Conservation (phyloP, 2,329 filamentous ascomycete genomes). For the Daldinia eschscholtzii region DNA sequence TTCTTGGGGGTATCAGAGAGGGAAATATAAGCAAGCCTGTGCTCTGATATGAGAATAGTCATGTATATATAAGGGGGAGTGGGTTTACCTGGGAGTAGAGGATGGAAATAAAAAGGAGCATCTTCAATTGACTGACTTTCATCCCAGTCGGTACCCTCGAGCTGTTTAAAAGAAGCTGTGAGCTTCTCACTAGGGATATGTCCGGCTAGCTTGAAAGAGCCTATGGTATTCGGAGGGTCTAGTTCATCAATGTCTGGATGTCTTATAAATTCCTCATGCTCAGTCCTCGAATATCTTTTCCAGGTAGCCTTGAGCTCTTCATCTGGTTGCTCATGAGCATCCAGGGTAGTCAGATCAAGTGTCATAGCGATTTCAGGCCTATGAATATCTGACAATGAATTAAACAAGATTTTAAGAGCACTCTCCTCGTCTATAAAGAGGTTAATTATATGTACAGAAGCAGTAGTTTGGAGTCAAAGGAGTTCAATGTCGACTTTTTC, state of each 20-base stretch:
- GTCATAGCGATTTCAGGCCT: conserved; percentile 52
- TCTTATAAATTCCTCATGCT: conserved; percentile 62
- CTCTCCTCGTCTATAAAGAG: background rate
- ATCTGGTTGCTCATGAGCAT: conserved; percentile 84
- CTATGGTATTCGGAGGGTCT: conserved; percentile 53
- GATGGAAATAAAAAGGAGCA: conserved; percentile 71
- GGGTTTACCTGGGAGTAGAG: conserved; percentile 74
- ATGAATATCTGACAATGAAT: background rate
- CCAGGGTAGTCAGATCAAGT: conserved; percentile 65
- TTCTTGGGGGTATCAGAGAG: conserved; percentile 74
- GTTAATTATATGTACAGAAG: no score
- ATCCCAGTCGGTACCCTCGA: conserved; percentile 54
- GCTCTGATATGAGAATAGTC: conserved; percentile 5
- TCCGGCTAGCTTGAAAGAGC: conserved; percentile 61
- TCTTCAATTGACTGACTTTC: conserved; percentile 53
- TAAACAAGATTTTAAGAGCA: background rate
- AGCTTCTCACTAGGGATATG: conserved; percentile 60
- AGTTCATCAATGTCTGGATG: conserved; percentile 71
- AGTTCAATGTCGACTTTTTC: background rate
- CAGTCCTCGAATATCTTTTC: conserved; percentile 78
- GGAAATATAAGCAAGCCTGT: conserved; percentile 85
- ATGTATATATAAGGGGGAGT: background rate
- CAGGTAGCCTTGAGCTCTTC: conserved; percentile 76
- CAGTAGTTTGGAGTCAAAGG: background rate
- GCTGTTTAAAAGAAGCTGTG: conserved; percentile 58